phyloP scores from a whole-genome alignment of 2,329 filamentous ascomycete genomes.

The Aspergillus sp. region DNA sequence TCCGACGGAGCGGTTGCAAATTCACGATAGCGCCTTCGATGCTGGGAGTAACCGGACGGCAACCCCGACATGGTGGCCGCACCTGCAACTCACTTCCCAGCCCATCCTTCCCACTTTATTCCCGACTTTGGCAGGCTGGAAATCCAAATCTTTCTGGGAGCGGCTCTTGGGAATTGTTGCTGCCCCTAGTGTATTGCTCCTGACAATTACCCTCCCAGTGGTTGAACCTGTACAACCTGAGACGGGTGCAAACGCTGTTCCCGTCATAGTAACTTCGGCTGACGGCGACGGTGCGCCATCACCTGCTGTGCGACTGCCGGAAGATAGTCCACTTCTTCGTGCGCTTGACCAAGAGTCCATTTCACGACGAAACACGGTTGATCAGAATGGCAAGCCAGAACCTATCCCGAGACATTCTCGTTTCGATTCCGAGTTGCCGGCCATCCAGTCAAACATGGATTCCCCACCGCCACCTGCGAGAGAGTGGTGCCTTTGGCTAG shows the following conservation, averaged over 20 bases:
- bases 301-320: constrained; percentile 36
- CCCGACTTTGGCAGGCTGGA: constrained; percentile 82
- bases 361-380: constrained; percentile 12
- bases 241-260: constrained; percentile 45
- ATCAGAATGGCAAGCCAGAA: constrained; percentile 23
- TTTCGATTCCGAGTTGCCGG: constrained; percentile 45
- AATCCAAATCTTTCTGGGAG: constrained; percentile 79
- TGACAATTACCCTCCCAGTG: constrained; percentile 88
- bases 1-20: constrained; percentile 33
- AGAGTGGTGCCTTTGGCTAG: constrained; percentile 89
- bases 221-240: constrained; percentile 69
- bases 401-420: constrained; percentile 21
- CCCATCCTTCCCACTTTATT: constrained; percentile 75
- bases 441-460: constrained; percentile 26
- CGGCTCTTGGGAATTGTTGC: constrained; percentile 79
- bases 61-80: constrained; percentile 74
- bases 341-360: constrained; percentile 21
- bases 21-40: constrained; percentile 38
- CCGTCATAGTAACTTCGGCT: constrained; percentile 27
- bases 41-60: constrained; percentile 43
- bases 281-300: constrained; percentile 20
- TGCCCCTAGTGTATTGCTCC: constrained; percentile 83
- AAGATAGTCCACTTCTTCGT: constrained; percentile 39
- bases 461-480: constrained; percentile 38
- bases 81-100: constrained; percentile 68